A percentile compares a stretch with the other conserved stretches of the same genome.
These are phyloP conservation scores for Yamadazyma kanchanaburiensis DNA, from an alignment of 1,139 yeast species.

Conservation along the genomic window DNA sequence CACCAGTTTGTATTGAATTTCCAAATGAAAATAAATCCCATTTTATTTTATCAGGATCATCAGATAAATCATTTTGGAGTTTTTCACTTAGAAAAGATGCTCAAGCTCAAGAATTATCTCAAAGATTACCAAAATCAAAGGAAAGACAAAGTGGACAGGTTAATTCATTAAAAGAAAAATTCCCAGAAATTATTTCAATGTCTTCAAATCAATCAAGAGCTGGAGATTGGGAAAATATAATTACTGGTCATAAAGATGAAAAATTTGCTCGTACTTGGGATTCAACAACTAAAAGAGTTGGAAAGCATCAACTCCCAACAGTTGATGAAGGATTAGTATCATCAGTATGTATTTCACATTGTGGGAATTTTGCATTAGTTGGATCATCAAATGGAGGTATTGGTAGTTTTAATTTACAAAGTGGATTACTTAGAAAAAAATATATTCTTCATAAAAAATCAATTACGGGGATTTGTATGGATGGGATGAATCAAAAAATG, in stretches of 20 bases:
- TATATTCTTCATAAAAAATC: slow-evolving; percentile 70
- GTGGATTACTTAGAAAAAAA: slow-evolving; percentile 73
- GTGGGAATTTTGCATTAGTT: slow-evolving; percentile 93
- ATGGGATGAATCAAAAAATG: slow-evolving; percentile 85
- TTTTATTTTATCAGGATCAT: slow-evolving; percentile 80
- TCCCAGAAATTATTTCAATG: slow-evolving; percentile 72
- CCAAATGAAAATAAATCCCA: slow-evolving; percentile 80
- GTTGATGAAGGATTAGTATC: slow-evolving; percentile 82
- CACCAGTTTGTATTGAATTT: slow-evolving; percentile 76
- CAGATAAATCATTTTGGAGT: slow-evolving; percentile 84
- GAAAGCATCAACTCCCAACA: slow-evolving; percentile 66
- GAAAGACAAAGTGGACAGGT: slow-evolving; percentile 60
- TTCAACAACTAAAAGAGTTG: slow-evolving; percentile 76
- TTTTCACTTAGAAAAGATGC: slow-evolving; percentile 94
- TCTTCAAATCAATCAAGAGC: slow-evolving; percentile 76
- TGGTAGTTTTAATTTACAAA: slow-evolving; percentile 85
- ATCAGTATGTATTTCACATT: slow-evolving; percentile 75
- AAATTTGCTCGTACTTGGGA: slow-evolving; percentile 90
- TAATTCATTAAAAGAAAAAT: slow-evolving; percentile 53
- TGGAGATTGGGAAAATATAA: slow-evolving; percentile 92
- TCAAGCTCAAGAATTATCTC: slow-evolving; percentile 92
- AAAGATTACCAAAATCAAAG: slow-evolving; percentile 53
- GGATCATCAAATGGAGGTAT: slow-evolving; percentile 94
- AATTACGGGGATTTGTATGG: slow-evolving; percentile 86
- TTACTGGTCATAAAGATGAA: slow-evolving; percentile 90